Evolutionary conservation across 1,139 yeast species (phyloP), one percentile per base, ranked within the genome.

Genomic region (Candida tropicalis): DNA sequence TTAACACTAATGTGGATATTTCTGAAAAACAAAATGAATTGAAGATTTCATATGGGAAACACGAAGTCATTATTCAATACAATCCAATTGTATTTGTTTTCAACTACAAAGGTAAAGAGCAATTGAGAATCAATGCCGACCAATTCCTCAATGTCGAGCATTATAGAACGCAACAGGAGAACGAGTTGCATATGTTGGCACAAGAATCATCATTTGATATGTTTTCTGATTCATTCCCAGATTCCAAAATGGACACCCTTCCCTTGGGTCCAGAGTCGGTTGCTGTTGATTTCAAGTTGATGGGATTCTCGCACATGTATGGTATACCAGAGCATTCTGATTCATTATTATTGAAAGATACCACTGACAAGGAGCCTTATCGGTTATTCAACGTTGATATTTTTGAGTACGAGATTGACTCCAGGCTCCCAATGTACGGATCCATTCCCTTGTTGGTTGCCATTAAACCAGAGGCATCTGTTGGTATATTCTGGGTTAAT

Each of bases 241-340:
- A 87, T 55, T 76, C 86, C 2, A 71, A 66, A 35, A 62, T 55
- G 8, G 97, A 89, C 57, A 65, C 70, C 2, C 47, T 84, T 17
- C 87, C 89, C 7, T 70, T 87, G 37, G 99, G 99, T 0, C 98
- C 99, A 0, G 98, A 93, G 62, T 80, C 97, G 0, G 73, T 93
- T 29, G 97, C 85, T 0, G 50, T 87, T 35, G 99, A 93, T 60
- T 75, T 90, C 45, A 65, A 80, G 0, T 84, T 93, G 54, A 60
- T 65, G 4, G 82, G 80, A 0, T 84, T 74, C 54, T 62, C 70
- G 9, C 75, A 85, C 54, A 85, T 89, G 0, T 93, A 81, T 59
- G 99, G 99, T 17, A 85, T 93, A 40, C 98, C 99, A 0, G 99
- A 93, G 61, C 99, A 93, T 59, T 91, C 98, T 0, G 96, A 88